These are phyloP conservation scores for Russula sp. DNA, from an alignment of 768 basidiomycete species.

Conservation along the genomic window DNA sequence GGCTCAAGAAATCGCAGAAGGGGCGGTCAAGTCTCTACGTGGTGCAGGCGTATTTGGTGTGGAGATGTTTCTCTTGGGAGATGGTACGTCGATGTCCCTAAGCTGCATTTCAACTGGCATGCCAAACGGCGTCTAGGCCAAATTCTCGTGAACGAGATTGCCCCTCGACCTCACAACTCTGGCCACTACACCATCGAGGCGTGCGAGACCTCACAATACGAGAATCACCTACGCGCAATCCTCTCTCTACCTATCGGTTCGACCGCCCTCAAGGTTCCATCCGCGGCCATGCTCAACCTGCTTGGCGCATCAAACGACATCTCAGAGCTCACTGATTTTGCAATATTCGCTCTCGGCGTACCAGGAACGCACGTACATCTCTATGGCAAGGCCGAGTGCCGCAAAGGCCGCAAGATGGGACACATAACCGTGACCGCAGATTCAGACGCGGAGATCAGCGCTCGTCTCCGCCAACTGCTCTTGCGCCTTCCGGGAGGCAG, in stretches of 20 bases:
- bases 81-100: conserved; percentile 48
- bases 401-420: conserved; percentile 95
- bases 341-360: conserved; percentile 53
- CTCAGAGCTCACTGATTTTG: conserved; percentile 50
- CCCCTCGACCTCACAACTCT: conserved; percentile 96
- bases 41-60: conserved; percentile 97
- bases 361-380: conserved; percentile 82
- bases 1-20: conserved; percentile 72
- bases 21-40: conserved; percentile 66
- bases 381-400: conserved; percentile 89
- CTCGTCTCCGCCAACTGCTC: conserved; percentile 69
- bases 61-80: conserved; percentile 91
- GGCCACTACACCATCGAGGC: conserved; percentile 99
- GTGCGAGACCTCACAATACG: conserved; percentile 93
- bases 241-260: conserved; percentile 85
- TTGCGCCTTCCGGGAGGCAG: conserved; percentile 48
- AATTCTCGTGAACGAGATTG: conserved; percentile 92
- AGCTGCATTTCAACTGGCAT: not conserved
- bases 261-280: conserved; percentile 79
- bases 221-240: conserved; percentile 95
- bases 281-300: conserved; percentile 90
- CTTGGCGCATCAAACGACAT: conserved; percentile 75
- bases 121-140: conserved; percentile 41
- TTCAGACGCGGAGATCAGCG: conserved; percentile 68
- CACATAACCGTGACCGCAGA: conserved; percentile 87